Evolutionary conservation across 2,329 filamentous ascomycete species (phyloP).

Genomic region (Colletotrichum zoysiae): DNA sequence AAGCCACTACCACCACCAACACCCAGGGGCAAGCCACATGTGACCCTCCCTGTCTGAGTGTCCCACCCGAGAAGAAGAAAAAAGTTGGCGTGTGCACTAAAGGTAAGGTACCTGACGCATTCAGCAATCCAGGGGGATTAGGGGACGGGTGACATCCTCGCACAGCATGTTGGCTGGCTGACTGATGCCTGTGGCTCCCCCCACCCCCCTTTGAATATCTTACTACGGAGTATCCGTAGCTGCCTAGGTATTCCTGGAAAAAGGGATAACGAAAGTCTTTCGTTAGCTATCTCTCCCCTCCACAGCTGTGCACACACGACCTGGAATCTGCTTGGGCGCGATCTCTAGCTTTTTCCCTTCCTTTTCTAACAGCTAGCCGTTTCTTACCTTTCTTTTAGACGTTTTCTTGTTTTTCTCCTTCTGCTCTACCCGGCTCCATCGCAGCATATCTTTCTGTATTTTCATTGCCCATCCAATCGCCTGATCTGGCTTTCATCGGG

Average conservation of each 20-base stretch:
- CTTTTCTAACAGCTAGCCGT: neutral
- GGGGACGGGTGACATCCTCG: conserved; percentile 13
- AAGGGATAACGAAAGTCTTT: conserved; percentile 21
- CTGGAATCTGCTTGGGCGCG: neutral
- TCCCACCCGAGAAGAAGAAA: neutral
- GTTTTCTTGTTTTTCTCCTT: neutral
- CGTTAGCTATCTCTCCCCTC: neutral
- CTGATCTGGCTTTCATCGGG: conserved; percentile 20
- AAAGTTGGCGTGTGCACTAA: neutral
- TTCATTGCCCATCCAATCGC: conserved; percentile 2
- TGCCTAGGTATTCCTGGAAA: conserved; percentile 9
- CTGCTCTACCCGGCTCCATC: neutral
- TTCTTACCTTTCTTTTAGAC: conserved; percentile 26
- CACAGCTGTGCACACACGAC: neutral
- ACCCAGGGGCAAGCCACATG: conserved; percentile 9
- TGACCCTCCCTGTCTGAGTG: conserved; percentile 21
- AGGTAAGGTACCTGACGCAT: conserved; percentile 2
- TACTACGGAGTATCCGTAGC: too few species aligned
- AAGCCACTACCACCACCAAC: too few species aligned
- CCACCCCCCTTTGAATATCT: neutral
- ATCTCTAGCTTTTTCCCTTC: conserved; percentile 1
- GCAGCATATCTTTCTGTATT: neutral
- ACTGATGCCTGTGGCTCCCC: neutral
- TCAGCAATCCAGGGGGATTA: conserved; percentile 17
- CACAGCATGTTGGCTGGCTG: conserved; percentile 20